Evolutionary conservation across 2,329 filamentous ascomycete species (phyloP).

Genomic region (Paraphoma sp.): DNA sequence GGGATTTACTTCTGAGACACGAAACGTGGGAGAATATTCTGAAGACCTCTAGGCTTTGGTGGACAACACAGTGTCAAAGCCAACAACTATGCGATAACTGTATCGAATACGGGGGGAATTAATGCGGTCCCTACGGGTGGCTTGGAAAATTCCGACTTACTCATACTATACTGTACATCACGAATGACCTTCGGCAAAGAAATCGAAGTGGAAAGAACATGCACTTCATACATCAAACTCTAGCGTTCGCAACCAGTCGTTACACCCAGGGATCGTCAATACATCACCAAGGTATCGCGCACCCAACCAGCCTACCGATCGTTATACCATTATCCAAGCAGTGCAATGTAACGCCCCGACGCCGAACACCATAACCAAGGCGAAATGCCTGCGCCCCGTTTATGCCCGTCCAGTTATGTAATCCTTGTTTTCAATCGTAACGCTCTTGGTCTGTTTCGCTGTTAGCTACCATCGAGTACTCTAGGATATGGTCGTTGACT

Average conservation of each 20-base stretch:
- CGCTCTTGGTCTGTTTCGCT: slow-evolving; percentile 58
- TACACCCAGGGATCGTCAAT: background rate
- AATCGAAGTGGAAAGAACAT: no score
- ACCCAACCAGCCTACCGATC: background rate
- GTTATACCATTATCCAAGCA: background rate
- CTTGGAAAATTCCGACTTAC: no score
- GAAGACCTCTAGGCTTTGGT: no score
- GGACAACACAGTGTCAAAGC: no score
- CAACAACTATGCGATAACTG: no score
- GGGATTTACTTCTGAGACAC: no score
- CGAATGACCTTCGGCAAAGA: no score
- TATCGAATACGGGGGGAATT: no score
- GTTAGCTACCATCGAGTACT: slow-evolving; percentile 17
- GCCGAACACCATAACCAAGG: slow-evolving; percentile 10
- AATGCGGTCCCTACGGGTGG: no score
- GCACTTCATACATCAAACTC: no score
- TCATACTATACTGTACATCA: no score
- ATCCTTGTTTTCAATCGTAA: slow-evolving; percentile 60
- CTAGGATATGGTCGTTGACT: slow-evolving; percentile 23
- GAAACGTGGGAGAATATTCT: no score
- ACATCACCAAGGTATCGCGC: background rate
- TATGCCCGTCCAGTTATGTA: slow-evolving; percentile 43
- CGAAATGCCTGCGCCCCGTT: background rate
- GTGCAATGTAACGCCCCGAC: background rate
- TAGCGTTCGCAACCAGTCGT: background rate